These are phyloP conservation scores for Lumnitzera racemosa DNA, from an alignment of 345 rosid species.

Conservation along the genomic window DNA sequence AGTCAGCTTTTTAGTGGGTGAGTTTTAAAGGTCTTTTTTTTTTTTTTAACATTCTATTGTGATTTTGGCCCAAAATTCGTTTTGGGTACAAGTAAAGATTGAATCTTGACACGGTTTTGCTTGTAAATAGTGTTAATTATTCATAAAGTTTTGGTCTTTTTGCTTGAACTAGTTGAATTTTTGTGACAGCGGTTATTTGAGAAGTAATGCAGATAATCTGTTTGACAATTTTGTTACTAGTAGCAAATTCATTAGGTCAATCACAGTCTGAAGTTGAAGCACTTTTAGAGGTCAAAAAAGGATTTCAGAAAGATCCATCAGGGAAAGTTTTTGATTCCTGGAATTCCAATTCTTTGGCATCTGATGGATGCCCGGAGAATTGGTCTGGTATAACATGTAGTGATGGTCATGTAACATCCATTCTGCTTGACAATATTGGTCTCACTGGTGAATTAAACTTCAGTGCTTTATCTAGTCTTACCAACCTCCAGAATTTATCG, in stretches of 20 bases:
- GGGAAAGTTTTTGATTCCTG: conserved; percentile 55
- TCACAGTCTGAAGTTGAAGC: conserved; percentile 66
- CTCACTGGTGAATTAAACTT: conserved; percentile 66
- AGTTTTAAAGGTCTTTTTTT: too few relatives aligned
- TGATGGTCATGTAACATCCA: conserved; percentile 51
- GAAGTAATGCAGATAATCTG: conserved; percentile 54
- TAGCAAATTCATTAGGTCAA: conserved; percentile 31
- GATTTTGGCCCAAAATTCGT: too few relatives aligned
- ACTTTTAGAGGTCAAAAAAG: conserved; percentile 68
- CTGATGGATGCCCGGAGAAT: conserved; percentile 62
- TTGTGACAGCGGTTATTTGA: conserved; percentile 5
- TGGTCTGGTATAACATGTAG: conserved; percentile 75
- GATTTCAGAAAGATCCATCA: conserved; percentile 50
- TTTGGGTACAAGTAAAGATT: too few relatives aligned
- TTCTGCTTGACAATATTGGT: conserved; percentile 51
- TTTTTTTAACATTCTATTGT: too few relatives aligned
- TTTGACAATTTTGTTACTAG: conserved; percentile 35
- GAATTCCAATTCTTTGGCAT: conserved; percentile 50
- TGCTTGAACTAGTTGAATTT: neutral
- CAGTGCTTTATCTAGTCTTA: conserved; percentile 38
- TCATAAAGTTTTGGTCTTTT: conserved; percentile 2
- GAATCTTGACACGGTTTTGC: too few relatives aligned
- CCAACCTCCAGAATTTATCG: conserved; percentile 56
- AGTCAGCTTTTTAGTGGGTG: too few relatives aligned
- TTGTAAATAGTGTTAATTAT: too few relatives aligned